Percentiles rank a stretch among this genome's conserved stretches.
Evolutionary conservation across 768 basidiomycete genomes (phyloP).

Genomic region (Tubosaeta brunneosetosa): DNA sequence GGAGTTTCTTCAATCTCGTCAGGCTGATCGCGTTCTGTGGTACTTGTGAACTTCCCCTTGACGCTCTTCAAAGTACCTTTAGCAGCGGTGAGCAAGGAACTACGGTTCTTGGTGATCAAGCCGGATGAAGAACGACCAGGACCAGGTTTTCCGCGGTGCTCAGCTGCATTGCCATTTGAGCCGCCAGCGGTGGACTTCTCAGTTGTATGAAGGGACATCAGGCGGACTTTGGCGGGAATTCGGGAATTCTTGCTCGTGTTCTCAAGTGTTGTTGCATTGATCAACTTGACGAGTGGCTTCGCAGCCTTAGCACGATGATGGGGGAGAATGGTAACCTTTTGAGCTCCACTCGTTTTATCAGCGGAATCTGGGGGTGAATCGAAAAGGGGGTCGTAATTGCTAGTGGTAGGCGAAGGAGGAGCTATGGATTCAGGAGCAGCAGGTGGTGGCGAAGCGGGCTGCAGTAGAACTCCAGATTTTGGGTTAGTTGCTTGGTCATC

Average conservation of each 20-base stretch:
- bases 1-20: constrained; percentile 19
- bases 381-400: constrained; percentile 26
- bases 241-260: constrained; percentile 31
- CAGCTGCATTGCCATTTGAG: constrained; percentile 4
- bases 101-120: constrained; percentile 36
- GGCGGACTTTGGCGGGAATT: constrained; percentile 48
- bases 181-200: constrained; percentile 10
- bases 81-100: constrained; percentile 50
- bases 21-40: constrained; percentile 12
- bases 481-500: constrained; percentile 11
- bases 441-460: neutral
- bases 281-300: constrained; percentile 52
- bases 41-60: constrained; percentile 38
- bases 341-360: constrained; percentile 7
- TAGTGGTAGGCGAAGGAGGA: constrained; percentile 10
- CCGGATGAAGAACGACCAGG: constrained; percentile 49
- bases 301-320: constrained; percentile 44
- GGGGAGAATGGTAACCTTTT: constrained; percentile 15
- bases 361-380: constrained; percentile 18
- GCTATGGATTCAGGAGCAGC: neutral
- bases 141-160: constrained; percentile 37
- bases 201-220: constrained; percentile 25
- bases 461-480: constrained; percentile 2
- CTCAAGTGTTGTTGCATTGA: constrained; percentile 34
- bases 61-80: constrained; percentile 51